Percentiles rank a stretch among this genome's conserved stretches.
Conservation (phyloP, 2,329 filamentous ascomycete genomes). For the Trichoderma gracile region DNA sequence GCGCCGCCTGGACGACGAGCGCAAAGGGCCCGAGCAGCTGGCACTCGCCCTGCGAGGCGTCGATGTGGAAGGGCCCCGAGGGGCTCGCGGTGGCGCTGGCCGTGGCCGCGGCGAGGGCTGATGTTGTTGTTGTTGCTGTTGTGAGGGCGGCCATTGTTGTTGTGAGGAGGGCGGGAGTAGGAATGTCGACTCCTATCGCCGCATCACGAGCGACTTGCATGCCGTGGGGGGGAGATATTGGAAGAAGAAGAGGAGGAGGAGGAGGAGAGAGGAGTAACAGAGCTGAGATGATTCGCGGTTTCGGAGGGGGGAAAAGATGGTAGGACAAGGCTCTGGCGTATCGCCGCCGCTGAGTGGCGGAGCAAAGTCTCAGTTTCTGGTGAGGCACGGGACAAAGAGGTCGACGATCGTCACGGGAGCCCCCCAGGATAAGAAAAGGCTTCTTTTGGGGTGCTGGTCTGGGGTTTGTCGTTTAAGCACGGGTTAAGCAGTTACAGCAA, state of each 20-base stretch:
- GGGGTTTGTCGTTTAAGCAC: background rate
- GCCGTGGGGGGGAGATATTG: background rate
- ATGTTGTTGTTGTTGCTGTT: background rate
- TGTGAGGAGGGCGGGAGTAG: constrained; percentile 21
- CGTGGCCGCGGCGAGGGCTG: constrained; percentile 26
- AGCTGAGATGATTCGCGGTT: background rate
- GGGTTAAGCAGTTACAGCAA: background rate
- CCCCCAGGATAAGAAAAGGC: background rate
- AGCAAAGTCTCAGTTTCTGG: background rate
- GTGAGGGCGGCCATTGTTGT: constrained; percentile 24
- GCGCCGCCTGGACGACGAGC: constrained; percentile 81
- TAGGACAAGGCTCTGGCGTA: background rate
- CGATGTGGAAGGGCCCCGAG: constrained; percentile 32
- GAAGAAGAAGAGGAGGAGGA: background rate
- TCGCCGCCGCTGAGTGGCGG: constrained; percentile 11
- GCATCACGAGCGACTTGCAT: constrained; percentile 23
- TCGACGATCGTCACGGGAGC: constrained; percentile 13
- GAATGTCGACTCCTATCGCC: constrained; percentile 28
- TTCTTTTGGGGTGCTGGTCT: background rate
- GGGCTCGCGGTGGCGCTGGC: constrained; percentile 33
- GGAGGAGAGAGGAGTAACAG: background rate
- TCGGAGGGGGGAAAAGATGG: background rate
- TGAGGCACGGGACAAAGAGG: constrained; percentile 2
- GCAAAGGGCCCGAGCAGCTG: constrained; percentile 87
- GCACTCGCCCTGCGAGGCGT: constrained; percentile 71